These are phyloP conservation scores for Aspergillus bertholletiae DNA, from an alignment of 495 filamentous ascomycete species.

Conservation along the genomic window DNA sequence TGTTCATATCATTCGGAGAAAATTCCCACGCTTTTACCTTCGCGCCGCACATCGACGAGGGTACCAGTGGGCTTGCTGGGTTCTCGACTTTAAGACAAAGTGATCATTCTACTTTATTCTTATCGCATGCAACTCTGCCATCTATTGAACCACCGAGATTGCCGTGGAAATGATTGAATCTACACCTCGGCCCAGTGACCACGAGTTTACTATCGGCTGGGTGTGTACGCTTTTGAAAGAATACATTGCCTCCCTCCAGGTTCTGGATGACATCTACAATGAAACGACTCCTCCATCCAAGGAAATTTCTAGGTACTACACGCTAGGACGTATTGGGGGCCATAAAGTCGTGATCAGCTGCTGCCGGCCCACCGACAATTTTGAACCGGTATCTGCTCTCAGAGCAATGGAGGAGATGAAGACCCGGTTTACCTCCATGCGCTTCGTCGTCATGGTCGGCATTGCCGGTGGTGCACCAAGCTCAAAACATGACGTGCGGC, in stretches of 20 bases:
- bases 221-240: slow-evolving; percentile 38
- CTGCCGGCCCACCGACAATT: slow-evolving; percentile 18
- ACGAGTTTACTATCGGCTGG: slow-evolving; percentile 32
- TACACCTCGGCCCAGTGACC: neutral
- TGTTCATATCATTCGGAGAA: neutral
- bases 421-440: slow-evolving; percentile 11
- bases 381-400: slow-evolving; percentile 24
- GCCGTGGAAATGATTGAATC: neutral
- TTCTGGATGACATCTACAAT: slow-evolving; percentile 32
- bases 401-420: slow-evolving; percentile 26
- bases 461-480: slow-evolving; percentile 39
- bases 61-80: neutral
- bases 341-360: slow-evolving; percentile 40
- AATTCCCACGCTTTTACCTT: neutral
- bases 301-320: slow-evolving; percentile 13
- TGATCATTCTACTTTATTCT: no score
- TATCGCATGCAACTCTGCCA: no score
- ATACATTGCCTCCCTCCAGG: slow-evolving; percentile 25
- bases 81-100: no score
- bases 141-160: no score
- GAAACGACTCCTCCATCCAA: neutral
- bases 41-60: neutral
- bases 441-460: slow-evolving; percentile 41
- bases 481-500: slow-evolving; percentile 29
- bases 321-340: slow-evolving; percentile 25